Evolutionary conservation across 345 rosid species (phyloP), one percentile per base, ranked within the genome.

Genomic region (Brassica juncea): DNA sequence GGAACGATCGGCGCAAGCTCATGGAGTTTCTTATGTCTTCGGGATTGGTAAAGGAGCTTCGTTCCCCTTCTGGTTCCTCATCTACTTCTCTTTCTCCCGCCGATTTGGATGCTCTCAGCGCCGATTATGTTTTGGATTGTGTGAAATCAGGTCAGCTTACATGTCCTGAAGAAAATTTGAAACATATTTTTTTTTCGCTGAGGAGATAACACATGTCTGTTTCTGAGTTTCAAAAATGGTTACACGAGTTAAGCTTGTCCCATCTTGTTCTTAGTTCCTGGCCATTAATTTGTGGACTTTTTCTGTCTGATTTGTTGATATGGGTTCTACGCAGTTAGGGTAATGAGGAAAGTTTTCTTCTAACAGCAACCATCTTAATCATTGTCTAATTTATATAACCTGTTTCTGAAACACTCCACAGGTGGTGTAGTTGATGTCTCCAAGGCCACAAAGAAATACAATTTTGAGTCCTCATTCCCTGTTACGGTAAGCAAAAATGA

Each of bases 1-100:
- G 98, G 74, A 76, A 80, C 71, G 98, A 95, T 90, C 98, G 98
- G 72, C 97, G 96, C 70, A 89, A 89, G 89, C 91, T 95, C 25
- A 27, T 95, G 47, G 89, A 88, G 84, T 95, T 87, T 77, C 85
- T 93, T 54, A 68, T 93, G 14, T 82, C 94, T 0, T 90, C 94
- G 39, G 91, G 89, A 25, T 82, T 82, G 66, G 82, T 90, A 34
- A 87, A 59, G 37, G 94, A 87, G 82, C 82, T 83, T 62, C 97
- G 89, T 28, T 78, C 87, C 9, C 83, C 88, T 19, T 82, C 89
- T 11, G 95, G 84, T 68, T 71, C 86, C 19, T 42, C 15, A 44
- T 15, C 83, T 65, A 27, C 83, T 71, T 81, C 90, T 31, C 86
- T 88, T 81, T 77, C 93, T 55, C 78, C 71, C 8, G 30, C 82